Conservation (phyloP, 2,329 filamentous ascomycete species). For the Cytospora schulzeri region DNA sequence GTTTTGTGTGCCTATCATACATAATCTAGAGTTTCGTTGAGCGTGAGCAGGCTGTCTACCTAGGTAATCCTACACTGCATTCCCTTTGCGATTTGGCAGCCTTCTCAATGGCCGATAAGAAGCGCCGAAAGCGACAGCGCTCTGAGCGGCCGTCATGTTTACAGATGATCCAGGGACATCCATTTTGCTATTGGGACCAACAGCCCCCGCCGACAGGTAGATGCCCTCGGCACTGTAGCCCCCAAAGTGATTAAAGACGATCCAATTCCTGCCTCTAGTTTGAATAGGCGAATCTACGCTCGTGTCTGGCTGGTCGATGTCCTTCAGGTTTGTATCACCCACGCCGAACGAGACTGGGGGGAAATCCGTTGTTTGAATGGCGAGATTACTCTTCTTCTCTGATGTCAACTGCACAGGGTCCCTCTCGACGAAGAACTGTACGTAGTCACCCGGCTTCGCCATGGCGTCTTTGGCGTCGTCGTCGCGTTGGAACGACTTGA, state of each 20-base stretch:
- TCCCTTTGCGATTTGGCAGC: not conserved
- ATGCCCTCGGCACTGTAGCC: slow-evolving; percentile 27
- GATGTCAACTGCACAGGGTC: slow-evolving; percentile 34
- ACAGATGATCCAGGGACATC: slow-evolving; percentile 26
- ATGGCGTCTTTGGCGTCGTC: slow-evolving; percentile 52
- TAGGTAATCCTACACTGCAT: not conserved
- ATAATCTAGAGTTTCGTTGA: not conserved
- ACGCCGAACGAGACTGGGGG: slow-evolving; percentile 16
- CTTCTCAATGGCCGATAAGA: not conserved
- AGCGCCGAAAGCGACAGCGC: not conserved
- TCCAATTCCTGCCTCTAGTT: not conserved
- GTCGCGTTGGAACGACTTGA: slow-evolving; percentile 47
- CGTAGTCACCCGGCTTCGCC: slow-evolving; percentile 62
- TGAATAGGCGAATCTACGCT: not conserved
- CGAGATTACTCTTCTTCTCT: not conserved
- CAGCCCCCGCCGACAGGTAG: slow-evolving; percentile 4
- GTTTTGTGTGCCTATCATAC: no score
- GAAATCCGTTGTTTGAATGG: slow-evolving; percentile 21
- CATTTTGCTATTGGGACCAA: slow-evolving; percentile 32
- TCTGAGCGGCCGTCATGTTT: not conserved
- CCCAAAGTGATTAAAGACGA: slow-evolving; percentile 22
- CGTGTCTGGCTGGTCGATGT: not conserved
- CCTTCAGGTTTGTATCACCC: slow-evolving; percentile 16
- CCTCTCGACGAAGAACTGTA: slow-evolving; percentile 63
- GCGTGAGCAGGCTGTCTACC: not conserved